A percentile compares a stretch with the other conserved stretches of the same genome.
Conservation (phyloP, 305 asterid genomes). For the Fraxinus velutina region DNA sequence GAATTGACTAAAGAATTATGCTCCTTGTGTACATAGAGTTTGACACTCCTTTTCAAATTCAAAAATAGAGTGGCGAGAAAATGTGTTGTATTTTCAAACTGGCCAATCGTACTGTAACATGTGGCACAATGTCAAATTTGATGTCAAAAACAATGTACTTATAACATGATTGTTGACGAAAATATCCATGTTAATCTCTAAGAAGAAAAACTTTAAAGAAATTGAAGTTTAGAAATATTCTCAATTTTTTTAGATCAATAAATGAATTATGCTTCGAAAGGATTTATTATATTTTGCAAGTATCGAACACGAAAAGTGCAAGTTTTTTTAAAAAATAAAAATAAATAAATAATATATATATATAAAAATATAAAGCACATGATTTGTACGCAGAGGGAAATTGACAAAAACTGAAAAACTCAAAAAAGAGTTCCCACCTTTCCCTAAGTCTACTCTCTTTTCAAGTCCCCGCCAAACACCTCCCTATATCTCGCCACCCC, state of each 20-base stretch:
- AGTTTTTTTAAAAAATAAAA: too few relatives aligned
- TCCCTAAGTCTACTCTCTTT: slow-evolving; percentile 3
- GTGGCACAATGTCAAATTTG: too few relatives aligned
- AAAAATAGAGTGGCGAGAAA: too few relatives aligned
- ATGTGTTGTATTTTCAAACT: too few relatives aligned
- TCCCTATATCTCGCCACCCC: slow-evolving; percentile 25
- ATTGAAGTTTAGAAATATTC: background rate
- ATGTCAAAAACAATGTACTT: too few relatives aligned
- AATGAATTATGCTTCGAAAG: background rate
- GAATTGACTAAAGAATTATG: background rate
- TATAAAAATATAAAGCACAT: background rate
- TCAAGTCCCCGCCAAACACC: slow-evolving; percentile 42
- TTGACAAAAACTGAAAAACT: slow-evolving; percentile 26
- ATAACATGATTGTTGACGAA: too few relatives aligned
- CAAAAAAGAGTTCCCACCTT: slow-evolving; percentile 21
- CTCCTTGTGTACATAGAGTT: too few relatives aligned
- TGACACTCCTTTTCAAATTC: too few relatives aligned
- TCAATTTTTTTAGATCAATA: background rate
- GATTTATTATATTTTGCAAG: background rate
- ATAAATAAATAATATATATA: too few relatives aligned
- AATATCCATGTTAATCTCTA: background rate
- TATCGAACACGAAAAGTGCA: background rate
- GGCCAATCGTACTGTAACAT: too few relatives aligned
- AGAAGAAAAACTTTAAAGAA: background rate
- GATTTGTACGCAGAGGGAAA: slow-evolving; percentile 30